These are phyloP conservation scores for Acanthamoeba castellanii DNA, from an alignment of 208 protist species.

Conservation along the genomic window DNA sequence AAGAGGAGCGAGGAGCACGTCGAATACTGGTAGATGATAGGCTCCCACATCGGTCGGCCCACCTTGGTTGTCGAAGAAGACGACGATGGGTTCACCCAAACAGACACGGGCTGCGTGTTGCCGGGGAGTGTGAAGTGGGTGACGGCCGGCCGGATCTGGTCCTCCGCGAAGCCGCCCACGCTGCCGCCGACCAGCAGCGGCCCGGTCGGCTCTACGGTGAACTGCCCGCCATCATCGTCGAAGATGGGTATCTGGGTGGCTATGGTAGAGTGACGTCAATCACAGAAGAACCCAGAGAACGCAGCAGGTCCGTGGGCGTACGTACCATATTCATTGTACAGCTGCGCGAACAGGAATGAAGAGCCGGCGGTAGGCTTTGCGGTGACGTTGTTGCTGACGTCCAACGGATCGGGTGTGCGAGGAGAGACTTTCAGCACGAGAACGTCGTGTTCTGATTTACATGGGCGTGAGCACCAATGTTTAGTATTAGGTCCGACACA, in stretches of 20 bases:
- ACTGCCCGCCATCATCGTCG: background rate
- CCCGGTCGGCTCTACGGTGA: background rate
- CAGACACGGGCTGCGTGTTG: background rate
- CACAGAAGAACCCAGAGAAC: no score
- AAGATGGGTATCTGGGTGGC: background rate
- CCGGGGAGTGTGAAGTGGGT: background rate
- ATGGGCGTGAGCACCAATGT: background rate
- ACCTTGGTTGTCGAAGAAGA: background rate
- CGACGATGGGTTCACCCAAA: background rate
- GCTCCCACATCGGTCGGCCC: background rate
- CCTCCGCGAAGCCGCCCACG: background rate
- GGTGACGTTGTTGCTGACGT: conserved; percentile 20
- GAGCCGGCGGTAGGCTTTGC: background rate
- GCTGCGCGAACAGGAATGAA: conserved; percentile 25
- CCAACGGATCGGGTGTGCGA: background rate
- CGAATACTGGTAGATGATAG: conserved; percentile 15
- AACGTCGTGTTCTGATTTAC: background rate
- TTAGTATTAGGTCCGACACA: background rate
- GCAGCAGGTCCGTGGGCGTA: no score
- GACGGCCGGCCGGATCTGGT: background rate
- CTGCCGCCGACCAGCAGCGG: background rate
- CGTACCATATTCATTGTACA: conserved; percentile 22
- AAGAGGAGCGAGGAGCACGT: background rate
- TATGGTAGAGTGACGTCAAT: background rate
- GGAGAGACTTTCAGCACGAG: background rate